Percentiles rank a stretch among this genome's conserved stretches.
These are phyloP conservation scores for Phytophthora sojae DNA, from an alignment of 352 stramenopile species.

Conservation along the genomic window DNA sequence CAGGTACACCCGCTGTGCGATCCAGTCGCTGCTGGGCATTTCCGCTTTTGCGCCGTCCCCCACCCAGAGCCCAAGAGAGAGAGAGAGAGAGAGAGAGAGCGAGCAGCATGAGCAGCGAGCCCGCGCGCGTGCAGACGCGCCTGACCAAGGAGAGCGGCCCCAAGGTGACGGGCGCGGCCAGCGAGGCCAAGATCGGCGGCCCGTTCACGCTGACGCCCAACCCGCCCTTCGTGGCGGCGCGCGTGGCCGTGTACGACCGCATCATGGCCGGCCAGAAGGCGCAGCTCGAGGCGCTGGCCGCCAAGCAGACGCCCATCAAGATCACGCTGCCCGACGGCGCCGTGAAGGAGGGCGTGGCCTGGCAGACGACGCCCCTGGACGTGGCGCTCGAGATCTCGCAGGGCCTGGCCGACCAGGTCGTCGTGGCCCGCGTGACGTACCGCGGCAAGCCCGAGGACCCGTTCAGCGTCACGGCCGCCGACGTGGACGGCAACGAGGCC, in stretches of 20 bases:
- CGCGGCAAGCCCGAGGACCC: constrained; percentile 70
- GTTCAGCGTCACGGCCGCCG: constrained; percentile 82
- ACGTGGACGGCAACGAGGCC: constrained; percentile 90
- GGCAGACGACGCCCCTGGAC: constrained; percentile 97
- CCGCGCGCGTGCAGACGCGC: constrained; percentile 75
- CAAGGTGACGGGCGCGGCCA: constrained; percentile 56
- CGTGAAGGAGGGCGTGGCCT: constrained; percentile 92
- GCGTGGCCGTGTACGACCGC: constrained; percentile 89
- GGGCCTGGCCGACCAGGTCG: constrained; percentile 93
- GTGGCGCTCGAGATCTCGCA: constrained; percentile 96
- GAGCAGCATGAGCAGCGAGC: constrained; percentile 40
- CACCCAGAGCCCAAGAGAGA: neutral
- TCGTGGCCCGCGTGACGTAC: constrained; percentile 95
- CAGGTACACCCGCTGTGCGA: neutral
- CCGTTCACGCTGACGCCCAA: constrained; percentile 83
- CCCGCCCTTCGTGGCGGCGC: constrained; percentile 83
- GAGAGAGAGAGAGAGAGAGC: neutral
- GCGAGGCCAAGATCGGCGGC: constrained; percentile 82
- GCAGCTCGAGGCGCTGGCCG: constrained; percentile 75
- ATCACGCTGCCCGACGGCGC: constrained; percentile 98
- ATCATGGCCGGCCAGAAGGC: constrained; percentile 77
- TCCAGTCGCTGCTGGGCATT: constrained; percentile 29
- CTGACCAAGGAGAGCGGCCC: constrained; percentile 81
- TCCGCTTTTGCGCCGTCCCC: constrained; percentile 16
- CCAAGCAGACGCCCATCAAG: constrained; percentile 92